Base-by-base conservation (phyloP, 1,284 basidiomycete genomes). In the Ceratobasidium theobromae region DNA sequence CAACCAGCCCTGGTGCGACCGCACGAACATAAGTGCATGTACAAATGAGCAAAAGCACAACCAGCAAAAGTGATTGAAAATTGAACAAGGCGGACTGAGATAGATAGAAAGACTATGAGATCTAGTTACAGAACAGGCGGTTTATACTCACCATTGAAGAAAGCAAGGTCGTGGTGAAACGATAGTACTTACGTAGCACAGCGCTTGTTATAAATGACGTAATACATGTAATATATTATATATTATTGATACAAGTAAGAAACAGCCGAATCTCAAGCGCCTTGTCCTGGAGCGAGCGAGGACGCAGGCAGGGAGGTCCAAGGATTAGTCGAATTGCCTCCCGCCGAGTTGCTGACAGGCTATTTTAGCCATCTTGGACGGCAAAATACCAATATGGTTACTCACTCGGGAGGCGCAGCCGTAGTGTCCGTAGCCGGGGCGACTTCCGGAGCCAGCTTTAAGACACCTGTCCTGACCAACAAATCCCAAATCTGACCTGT, bases 11-110 rank as follows among this genome's bases (percentile, higher is more conserved):
- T 3, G 96, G 96, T 3, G 92, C 89, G 2, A 93, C 87, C 0
- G 93, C 89, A 64, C 96, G 87, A 16, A 96, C 84, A 75, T 99
- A 99, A 1, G 97, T 96, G 81, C 94, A 98, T 48, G 96, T 98
- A 80, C 97, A 99, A 69, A 98, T 95, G 75, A 91, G 81, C 57
- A 99, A 85, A 16, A 99, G 83, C 69, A 98, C 88, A 74, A 97
- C 94, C 72, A 97, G 86, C 12, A 99, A 83, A 18, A 99, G 84
- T 0, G 94, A 95, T 77, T 96, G 90, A 75, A 99, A 99, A 80
- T 98, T 96, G 86, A 99, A 98, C 38, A 99, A 83, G 5, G 97
- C 96, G 49, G 95, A 96, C 95, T 98, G 72, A 1, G 14, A 48
- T 12, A 9, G 18, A 14, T 27, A 55, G 18, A 45, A 62, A 49